phyloP scores from a whole-genome alignment of 805 yeast species.

The Priceomyces carsonii region DNA sequence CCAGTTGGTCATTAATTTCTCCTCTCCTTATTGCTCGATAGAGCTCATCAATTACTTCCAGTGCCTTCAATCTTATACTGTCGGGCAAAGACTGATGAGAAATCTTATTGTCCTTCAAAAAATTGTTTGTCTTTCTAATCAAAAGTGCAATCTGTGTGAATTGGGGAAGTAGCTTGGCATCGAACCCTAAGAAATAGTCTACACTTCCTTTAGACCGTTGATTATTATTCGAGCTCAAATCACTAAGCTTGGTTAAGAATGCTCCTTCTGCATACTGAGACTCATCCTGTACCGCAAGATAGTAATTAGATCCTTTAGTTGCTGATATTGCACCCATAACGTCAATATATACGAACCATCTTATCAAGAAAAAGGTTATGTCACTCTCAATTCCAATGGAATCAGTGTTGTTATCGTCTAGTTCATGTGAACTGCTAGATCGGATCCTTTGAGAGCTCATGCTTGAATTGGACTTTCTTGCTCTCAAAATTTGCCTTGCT shows the following conservation, averaged over 20 bases:
- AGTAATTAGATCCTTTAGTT: slow-evolving; percentile 38
- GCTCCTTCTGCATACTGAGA: slow-evolving; percentile 16
- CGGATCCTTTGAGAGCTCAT: neutral
- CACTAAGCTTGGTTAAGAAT: slow-evolving; percentile 18
- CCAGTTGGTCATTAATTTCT: slow-evolving; percentile 5
- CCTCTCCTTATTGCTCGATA: slow-evolving; percentile 22
- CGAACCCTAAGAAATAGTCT: slow-evolving; percentile 68
- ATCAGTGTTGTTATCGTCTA: neutral
- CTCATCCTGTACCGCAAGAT: slow-evolving; percentile 23
- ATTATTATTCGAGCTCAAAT: slow-evolving; percentile 2
- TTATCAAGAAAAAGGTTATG: slow-evolving; percentile 53
- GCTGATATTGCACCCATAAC: slow-evolving; percentile 64
- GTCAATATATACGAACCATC: slow-evolving; percentile 73
- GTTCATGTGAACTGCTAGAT: too few relatives aligned
- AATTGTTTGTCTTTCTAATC: slow-evolving; percentile 28
- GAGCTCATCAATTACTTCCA: slow-evolving; percentile 27
- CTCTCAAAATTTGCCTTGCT: slow-evolving; percentile 62
- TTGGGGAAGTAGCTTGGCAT: slow-evolving; percentile 57
- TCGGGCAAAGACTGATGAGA: slow-evolving; percentile 15
- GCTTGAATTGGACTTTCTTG: slow-evolving; percentile 28
- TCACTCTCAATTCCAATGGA: slow-evolving; percentile 31
- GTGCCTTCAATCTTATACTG: slow-evolving; percentile 19
- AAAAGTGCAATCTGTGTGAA: slow-evolving; percentile 49
- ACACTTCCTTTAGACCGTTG: slow-evolving; percentile 42
- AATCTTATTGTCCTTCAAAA: slow-evolving; percentile 10